Evolutionary conservation across 805 yeast species (phyloP).

Genomic region (Metschnikowia chrysomelidarum): DNA sequence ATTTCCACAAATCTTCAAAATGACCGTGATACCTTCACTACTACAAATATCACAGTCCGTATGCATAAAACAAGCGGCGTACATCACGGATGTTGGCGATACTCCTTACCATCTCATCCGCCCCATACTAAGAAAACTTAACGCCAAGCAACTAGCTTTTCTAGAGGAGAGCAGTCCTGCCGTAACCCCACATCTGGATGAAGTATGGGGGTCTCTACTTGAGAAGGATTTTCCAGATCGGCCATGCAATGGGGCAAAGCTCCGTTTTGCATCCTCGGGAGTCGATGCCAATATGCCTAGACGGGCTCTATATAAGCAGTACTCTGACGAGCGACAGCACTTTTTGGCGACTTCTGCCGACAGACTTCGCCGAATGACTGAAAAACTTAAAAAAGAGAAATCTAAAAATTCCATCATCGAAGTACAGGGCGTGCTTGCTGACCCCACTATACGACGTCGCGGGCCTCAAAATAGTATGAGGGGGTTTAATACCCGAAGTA

Average conservation of each 20-base stretch:
- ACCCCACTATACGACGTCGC: conserved; percentile 18
- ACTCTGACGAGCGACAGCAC: conserved; percentile 39
- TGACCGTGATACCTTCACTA: conserved; percentile 12
- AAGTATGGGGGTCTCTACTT: conserved; percentile 45
- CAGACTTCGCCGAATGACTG: conserved; percentile 43
- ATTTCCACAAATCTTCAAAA: neutral
- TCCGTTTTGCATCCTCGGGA: conserved; percentile 4
- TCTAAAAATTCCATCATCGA: conserved; percentile 39
- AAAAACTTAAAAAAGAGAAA: conserved; percentile 37
- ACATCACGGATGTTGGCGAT: conserved; percentile 20
- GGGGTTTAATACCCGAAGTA: neutral
- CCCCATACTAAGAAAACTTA: conserved; percentile 46
- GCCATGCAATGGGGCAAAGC: conserved; percentile 24
- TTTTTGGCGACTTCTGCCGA: conserved; percentile 45
- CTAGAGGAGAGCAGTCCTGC: conserved; percentile 46
- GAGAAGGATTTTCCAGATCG: conserved; percentile 48
- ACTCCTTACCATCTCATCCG: conserved; percentile 44
- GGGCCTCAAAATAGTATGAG: neutral
- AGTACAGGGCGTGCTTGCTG: conserved; percentile 15
- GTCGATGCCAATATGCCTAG: conserved; percentile 27
- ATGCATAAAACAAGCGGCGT: conserved; percentile 17
- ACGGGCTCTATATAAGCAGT: conserved; percentile 38
- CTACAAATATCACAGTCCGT: conserved; percentile 14
- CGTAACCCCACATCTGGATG: conserved; percentile 40
- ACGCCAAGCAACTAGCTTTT: conserved; percentile 36